Conservation (phyloP, 345 rosid genomes). For the Nasturtium officinale region DNA sequence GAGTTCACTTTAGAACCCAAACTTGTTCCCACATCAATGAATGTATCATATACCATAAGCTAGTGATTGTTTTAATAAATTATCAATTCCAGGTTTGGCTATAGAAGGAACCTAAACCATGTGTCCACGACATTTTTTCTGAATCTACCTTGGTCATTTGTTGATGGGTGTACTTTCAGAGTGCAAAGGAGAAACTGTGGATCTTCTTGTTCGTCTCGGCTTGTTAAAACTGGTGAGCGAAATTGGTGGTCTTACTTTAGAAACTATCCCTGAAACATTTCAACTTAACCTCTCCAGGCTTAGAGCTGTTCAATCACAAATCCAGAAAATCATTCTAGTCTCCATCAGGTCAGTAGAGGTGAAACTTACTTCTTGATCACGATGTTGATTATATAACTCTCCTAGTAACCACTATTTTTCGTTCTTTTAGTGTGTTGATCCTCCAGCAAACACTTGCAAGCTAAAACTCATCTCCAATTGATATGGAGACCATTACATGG, state of each 20-base stretch:
- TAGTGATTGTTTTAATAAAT: background rate
- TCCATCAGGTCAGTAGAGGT: conserved; percentile 59
- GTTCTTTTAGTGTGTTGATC: conserved; percentile 66
- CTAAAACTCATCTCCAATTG: conserved; percentile 51
- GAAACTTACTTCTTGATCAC: conserved; percentile 4
- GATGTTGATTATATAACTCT: background rate
- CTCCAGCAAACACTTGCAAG: conserved; percentile 75
- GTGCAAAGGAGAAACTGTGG: conserved; percentile 73
- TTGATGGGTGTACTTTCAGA: conserved; percentile 44
- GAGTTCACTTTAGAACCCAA: background rate
- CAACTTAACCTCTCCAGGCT: conserved; percentile 68
- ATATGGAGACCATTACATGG: conserved; percentile 59
- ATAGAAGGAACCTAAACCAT: background rate
- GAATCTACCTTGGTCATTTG: conserved; percentile 1
- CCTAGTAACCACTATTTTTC: background rate
- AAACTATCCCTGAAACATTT: conserved; percentile 75
- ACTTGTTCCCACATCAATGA: background rate
- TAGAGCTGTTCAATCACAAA: conserved; percentile 77
- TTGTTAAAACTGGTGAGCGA: conserved; percentile 67
- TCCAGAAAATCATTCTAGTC: conserved; percentile 76
- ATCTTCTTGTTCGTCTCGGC: conserved; percentile 72
- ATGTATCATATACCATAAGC: background rate
- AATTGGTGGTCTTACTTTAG: conserved; percentile 65
- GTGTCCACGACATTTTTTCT: background rate
- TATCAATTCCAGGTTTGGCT: background rate